Evolutionary conservation across 352 stramenopile genomes (phyloP), one percentile per base, ranked within the genome.

Genomic region (Pythium myriotylum): DNA sequence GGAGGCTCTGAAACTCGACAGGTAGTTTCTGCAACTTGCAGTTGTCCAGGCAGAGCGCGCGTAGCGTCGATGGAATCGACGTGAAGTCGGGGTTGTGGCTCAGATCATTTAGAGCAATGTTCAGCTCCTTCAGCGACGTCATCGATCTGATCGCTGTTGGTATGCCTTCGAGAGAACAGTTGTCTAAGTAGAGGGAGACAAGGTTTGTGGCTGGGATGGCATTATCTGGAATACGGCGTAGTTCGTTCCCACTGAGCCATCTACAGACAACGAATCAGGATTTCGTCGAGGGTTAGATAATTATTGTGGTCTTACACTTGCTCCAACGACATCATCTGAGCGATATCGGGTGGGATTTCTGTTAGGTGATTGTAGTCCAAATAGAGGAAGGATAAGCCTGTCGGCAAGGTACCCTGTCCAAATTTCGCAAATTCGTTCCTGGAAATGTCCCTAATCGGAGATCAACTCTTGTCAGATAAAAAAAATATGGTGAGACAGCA

Each of bases 101-200:
- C 12, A 67, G n/a, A 22, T 67, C 59, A n/a, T 67, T 67, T 2
- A 3, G 2, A 4, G 14, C 14, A n/a, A 64, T 24, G 1, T 16
- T n/a, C 33, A 64, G 12, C 2, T 9, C 20, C 2, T n/a, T 39
- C 10, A 64, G 35, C 13, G 12, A 12, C 1, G n/a, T 20, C 59
- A 66, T 66, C n/a, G 8, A 2, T 8, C 40, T 4, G 22, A 66
- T 37, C 19, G 20, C 20, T 14, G 1, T 19, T 7, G 51, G 52
- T 0, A 61, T n/a, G 20, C 20, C 20, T 1, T 35, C 53, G 43
- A 68, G 45, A 1, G 35, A 55, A 13, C 60, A 67, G 22, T 67
- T 67, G 29, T 9, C 22, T 33, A 67, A 32, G n/a, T 41, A 37
- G 16, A 67, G 50, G 4, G 22, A 29, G 12, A 33, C 13, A 19